phyloP scores from a whole-genome alignment of 495 filamentous ascomycete genomes.

The Rhizodiscina lignyota region DNA sequence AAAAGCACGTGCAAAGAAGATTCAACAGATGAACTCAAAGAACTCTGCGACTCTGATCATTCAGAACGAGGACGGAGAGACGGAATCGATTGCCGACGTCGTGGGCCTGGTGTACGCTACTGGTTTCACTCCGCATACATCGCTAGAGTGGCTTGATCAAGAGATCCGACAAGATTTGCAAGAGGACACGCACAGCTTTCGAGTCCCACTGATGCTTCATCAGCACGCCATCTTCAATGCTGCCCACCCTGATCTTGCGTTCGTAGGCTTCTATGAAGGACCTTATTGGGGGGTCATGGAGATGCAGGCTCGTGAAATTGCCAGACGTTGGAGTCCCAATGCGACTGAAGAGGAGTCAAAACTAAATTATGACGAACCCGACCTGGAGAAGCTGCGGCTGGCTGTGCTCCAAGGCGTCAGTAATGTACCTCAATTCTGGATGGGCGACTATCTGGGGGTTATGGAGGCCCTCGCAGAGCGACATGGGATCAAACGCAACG shows the following conservation, averaged over 20 bases:
- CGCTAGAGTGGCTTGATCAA: constrained; percentile 41
- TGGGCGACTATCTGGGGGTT: constrained; percentile 64
- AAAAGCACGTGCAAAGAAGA: constrained; percentile 22
- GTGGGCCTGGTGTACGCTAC: constrained; percentile 59
- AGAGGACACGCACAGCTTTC: constrained; percentile 33
- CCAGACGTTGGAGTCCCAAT: constrained; percentile 7
- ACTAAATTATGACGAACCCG: neutral
- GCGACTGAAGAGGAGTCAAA: neutral
- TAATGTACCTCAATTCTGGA: constrained; percentile 51
- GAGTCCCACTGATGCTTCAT: constrained; percentile 53
- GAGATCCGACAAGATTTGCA: constrained; percentile 38
- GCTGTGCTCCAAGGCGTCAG: constrained; percentile 20
- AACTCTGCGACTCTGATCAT: no score
- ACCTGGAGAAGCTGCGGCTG: constrained; percentile 6
- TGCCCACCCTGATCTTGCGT: constrained; percentile 47
- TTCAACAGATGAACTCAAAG: no score
- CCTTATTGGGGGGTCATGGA: constrained; percentile 83
- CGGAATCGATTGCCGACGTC: constrained; percentile 33
- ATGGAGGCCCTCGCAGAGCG: constrained; percentile 53
- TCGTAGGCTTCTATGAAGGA: constrained; percentile 73
- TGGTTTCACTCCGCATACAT: constrained; percentile 47
- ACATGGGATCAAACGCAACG: constrained; percentile 26
- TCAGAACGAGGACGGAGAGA: no score
- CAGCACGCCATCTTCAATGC: constrained; percentile 46
- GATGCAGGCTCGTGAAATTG: constrained; percentile 60